phyloP scores from a whole-genome alignment of 805 yeast species.

The Lachancea waltii region DNA sequence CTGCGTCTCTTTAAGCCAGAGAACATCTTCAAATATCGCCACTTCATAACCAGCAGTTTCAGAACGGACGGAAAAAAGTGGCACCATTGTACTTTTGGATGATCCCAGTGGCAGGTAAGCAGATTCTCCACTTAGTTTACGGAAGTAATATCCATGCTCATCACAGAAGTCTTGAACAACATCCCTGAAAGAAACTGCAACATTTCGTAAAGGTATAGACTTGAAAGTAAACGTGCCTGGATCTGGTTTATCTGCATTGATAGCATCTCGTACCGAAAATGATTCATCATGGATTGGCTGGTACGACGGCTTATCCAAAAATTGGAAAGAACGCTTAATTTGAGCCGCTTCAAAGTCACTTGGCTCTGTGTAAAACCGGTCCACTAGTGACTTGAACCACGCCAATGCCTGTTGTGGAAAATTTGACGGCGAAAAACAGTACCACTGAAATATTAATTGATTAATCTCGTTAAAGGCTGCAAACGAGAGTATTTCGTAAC shows the following conservation, averaged over 20 bases:
- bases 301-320: conserved; percentile 9
- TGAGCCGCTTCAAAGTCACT: conserved; percentile 10
- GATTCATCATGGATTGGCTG: conserved; percentile 21
- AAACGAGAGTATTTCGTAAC: conserved; percentile 9
- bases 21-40: conserved; percentile 59
- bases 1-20: conserved; percentile 40
- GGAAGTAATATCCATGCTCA: conserved; percentile 36
- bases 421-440: conserved; percentile 12
- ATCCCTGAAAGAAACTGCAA: conserved; percentile 51
- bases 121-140: conserved; percentile 13
- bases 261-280: conserved; percentile 10
- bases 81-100: conserved; percentile 26
- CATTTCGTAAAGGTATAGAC: conserved; percentile 37
- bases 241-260: conserved; percentile 3
- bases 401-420: conserved; percentile 11
- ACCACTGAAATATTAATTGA: conserved; percentile 23
- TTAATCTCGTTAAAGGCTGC: conserved; percentile 21
- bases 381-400: conserved; percentile 24
- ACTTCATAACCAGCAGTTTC: conserved; percentile 5
- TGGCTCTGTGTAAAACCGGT: conserved; percentile 10
- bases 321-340: conserved; percentile 11
- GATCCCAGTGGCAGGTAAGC: conserved; percentile 26
- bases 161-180: conserved; percentile 59
- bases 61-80: conserved; percentile 18
- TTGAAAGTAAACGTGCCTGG: conserved; percentile 15